Evolutionary conservation across 2,329 filamentous ascomycete species (phyloP).

Genomic region (Chaetomiaceae sp.): DNA sequence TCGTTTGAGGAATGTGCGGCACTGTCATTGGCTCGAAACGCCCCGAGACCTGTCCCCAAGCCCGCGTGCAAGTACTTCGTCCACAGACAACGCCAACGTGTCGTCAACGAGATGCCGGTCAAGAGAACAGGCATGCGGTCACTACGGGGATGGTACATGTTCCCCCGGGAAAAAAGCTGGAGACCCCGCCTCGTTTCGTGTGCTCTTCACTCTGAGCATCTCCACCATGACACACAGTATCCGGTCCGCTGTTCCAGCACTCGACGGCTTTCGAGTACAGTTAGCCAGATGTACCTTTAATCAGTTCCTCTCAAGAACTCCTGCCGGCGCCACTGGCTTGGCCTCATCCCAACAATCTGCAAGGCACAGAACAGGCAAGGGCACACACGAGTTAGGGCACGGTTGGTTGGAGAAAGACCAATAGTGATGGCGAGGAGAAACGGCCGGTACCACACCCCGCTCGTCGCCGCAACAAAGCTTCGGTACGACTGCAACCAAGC

Average conservation of each 20-base stretch:
- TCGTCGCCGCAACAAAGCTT: not conserved
- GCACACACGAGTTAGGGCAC: not conserved
- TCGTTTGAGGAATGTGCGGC: conserved; percentile 8
- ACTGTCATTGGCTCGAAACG: not conserved
- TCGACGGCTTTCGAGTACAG: no score
- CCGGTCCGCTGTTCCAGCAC: no score
- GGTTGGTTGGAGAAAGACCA: not conserved
- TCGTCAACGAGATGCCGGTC: no score
- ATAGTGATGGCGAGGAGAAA: not conserved
- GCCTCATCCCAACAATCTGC: not conserved
- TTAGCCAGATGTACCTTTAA: not conserved
- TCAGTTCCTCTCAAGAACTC: not conserved
- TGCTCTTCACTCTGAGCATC: not conserved
- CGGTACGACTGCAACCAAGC: conserved; percentile 6
- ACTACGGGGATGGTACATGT: not conserved
- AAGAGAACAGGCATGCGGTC: not conserved
- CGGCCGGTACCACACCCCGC: not conserved
- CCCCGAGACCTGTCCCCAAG: not conserved
- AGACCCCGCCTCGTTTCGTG: not conserved
- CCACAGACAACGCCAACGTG: no score
- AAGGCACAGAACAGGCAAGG: conserved; percentile 1
- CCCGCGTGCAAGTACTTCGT: not conserved
- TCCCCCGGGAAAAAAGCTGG: not conserved
- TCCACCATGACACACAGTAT: no score
- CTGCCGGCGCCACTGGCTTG: not conserved